These are phyloP conservation scores for Centaurea solstitialis DNA, from an alignment of 129 eudicot species.

Conservation along the genomic window DNA sequence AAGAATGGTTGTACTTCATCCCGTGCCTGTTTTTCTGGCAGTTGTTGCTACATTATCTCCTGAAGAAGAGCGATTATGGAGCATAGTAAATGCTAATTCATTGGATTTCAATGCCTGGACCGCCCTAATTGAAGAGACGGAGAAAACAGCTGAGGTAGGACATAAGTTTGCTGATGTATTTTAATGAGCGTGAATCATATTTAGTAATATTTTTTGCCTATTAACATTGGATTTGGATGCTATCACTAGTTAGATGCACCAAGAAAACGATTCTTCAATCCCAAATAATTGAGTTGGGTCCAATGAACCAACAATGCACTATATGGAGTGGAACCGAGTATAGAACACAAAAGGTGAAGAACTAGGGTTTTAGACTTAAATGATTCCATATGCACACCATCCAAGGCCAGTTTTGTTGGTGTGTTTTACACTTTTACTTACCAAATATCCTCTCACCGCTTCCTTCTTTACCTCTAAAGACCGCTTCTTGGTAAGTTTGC, in stretches of 20 bases:
- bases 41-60: constrained; percentile 71
- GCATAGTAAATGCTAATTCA: constrained; percentile 85
- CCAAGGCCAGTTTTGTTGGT: not conserved
- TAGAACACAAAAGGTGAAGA: not conserved
- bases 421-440: not conserved
- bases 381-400: not conserved
- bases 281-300: not conserved
- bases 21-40: constrained; percentile 22
- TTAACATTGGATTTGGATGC: not conserved
- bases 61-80: constrained; percentile 98
- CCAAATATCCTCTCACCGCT: not conserved
- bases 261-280: not conserved
- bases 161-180: not conserved
- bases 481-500: not conserved
- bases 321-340: not conserved
- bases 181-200: not conserved
- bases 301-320: not conserved
- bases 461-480: not conserved
- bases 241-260: not conserved
- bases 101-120: constrained; percentile 96
- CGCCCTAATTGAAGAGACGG: constrained; percentile 86
- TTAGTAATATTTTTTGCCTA: not conserved
- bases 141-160: constrained; percentile 76
- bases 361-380: not conserved
- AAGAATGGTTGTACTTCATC: not conserved